These are phyloP conservation scores for Coccinonectria pachysandricola DNA, from an alignment of 2,329 filamentous ascomycete genomes.

Conservation along the genomic window DNA sequence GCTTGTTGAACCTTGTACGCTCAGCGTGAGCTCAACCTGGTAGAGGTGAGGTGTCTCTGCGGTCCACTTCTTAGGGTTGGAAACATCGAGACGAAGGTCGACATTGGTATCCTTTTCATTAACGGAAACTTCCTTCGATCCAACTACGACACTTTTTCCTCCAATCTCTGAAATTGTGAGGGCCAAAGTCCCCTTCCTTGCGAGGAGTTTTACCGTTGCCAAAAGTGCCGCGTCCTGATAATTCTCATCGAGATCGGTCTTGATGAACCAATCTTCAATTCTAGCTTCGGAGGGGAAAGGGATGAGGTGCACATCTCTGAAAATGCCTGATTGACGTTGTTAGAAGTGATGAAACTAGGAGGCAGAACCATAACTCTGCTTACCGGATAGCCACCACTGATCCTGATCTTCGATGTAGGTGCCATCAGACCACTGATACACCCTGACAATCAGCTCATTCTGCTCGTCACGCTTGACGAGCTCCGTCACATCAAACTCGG, in stretches of 20 bases:
- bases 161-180: too few species aligned
- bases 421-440: conserved; percentile 64
- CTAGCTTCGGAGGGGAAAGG: too few species aligned
- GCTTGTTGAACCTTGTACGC: conserved; percentile 16
- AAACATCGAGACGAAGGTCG: conserved; percentile 32
- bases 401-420: conserved; percentile 64
- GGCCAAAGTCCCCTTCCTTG: too few species aligned
- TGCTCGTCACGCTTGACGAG: conserved; percentile 32
- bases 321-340: conserved; percentile 41
- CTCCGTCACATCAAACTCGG: conserved; percentile 59
- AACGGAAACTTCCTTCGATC: too few species aligned
- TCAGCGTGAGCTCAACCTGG: conserved; percentile 30
- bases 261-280: too few species aligned
- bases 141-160: too few species aligned
- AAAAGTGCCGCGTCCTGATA: too few species aligned
- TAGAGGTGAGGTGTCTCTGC: conserved; percentile 59
- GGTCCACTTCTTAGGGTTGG: conserved; percentile 53
- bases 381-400: conserved; percentile 51
- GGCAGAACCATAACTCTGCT: neutral
- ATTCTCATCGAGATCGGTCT: conserved; percentile 43
- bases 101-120: too few species aligned
- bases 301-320: conserved; percentile 57
- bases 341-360: neutral
- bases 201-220: too few species aligned
- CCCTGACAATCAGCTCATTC: conserved; percentile 54